Evolutionary conservation across 2,329 filamentous ascomycete species (phyloP).

Genomic region (Dothistroma pini): DNA sequence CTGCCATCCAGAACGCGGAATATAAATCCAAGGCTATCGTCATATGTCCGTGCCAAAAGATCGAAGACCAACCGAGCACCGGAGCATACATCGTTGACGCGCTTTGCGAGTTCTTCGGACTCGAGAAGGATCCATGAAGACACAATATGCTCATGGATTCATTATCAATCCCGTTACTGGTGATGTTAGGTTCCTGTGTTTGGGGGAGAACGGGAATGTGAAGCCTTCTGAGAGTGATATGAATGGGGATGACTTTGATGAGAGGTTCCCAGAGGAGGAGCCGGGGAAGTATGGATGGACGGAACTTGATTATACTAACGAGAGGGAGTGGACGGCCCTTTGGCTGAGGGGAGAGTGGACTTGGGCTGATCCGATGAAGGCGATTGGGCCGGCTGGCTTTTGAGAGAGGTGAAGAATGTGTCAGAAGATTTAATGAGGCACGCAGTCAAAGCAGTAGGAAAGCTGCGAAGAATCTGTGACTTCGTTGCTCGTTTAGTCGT

Average conservation of each 20-base stretch:
- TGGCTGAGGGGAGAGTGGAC: background rate
- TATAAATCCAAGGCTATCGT: background rate
- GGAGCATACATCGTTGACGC: background rate
- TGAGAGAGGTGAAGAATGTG: background rate
- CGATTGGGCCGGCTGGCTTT: background rate
- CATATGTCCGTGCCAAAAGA: background rate
- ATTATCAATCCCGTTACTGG: background rate
- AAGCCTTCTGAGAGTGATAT: background rate
- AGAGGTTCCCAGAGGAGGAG: background rate
- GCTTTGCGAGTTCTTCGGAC: background rate
- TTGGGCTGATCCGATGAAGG: background rate
- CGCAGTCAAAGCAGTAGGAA: background rate
- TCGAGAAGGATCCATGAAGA: background rate
- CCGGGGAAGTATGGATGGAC: background rate
- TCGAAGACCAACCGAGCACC: background rate
- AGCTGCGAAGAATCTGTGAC: background rate
- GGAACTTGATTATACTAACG: background rate
- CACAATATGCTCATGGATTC: background rate
- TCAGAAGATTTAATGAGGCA: background rate
- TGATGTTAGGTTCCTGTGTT: background rate
- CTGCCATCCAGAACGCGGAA: background rate
- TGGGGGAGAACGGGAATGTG: background rate
- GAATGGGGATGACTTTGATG: background rate
- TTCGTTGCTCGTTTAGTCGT: background rate
- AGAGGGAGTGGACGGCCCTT: background rate